phyloP scores from a whole-genome alignment of 2,329 filamentous ascomycete genomes.

The Trichoderma sp. region DNA sequence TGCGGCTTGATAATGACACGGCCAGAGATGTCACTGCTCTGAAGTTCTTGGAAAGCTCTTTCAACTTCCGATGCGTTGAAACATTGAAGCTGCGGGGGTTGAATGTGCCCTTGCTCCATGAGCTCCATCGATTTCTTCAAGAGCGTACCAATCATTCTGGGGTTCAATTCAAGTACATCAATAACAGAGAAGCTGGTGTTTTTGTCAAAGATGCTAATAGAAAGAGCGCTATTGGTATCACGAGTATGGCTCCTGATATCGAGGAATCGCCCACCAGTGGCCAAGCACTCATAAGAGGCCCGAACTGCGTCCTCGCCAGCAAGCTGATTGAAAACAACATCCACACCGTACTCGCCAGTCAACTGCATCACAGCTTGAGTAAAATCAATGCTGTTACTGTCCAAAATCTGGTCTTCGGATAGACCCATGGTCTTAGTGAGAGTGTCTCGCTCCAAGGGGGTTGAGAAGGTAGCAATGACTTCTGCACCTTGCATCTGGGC shows the following conservation, averaged over 20 bases:
- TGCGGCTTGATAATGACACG: not conserved
- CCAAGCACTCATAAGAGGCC: constrained; percentile 43
- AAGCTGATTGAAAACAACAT: constrained; percentile 43
- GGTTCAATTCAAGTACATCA: constrained; percentile 29
- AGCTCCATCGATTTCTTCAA: constrained; percentile 28
- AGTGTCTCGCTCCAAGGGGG: constrained; percentile 38
- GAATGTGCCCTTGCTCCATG: constrained; percentile 26
- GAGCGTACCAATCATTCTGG: not conserved
- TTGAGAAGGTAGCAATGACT: constrained; percentile 33
- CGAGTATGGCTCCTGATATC: constrained; percentile 45
- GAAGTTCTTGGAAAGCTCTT: constrained; percentile 31
- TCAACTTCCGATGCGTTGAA: not conserved
- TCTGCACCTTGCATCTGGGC: constrained; percentile 36
- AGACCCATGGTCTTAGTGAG: constrained; percentile 37
- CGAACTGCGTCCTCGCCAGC: constrained; percentile 37
- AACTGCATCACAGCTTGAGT: constrained; percentile 34
- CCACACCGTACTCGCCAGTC: constrained; percentile 40
- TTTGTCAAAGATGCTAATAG: constrained; percentile 30
- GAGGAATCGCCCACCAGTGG: constrained; percentile 41
- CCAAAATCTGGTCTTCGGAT: constrained; percentile 40
- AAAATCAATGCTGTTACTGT: constrained; percentile 38
- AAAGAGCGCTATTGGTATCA: constrained; percentile 16
- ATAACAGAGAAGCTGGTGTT: constrained; percentile 33
- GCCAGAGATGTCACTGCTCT: constrained; percentile 13
- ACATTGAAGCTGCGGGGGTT: not conserved